A percentile compares a stretch with the other conserved stretches of the same genome.
Evolutionary conservation across 1,139 yeast genomes (phyloP).

Genomic region (Hanseniaspora uvarum): DNA sequence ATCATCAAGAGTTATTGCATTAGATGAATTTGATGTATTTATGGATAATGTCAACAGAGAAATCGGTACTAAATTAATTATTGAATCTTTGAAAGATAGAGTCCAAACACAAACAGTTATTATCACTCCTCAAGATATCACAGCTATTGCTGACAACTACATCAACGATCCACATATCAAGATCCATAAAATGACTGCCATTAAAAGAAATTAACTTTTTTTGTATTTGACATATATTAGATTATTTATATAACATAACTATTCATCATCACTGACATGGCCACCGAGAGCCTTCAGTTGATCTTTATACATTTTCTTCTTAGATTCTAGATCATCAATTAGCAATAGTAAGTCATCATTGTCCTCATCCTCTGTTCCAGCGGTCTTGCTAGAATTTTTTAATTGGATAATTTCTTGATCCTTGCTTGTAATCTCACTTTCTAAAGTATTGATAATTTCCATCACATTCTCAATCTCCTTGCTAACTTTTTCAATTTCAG

Average conservation of each 20-base stretch:
- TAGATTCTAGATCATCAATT: slow-evolving; percentile 65
- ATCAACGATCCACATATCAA: slow-evolving; percentile 40
- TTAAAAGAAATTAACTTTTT: slow-evolving; percentile 26
- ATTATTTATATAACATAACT: slow-evolving; percentile 27
- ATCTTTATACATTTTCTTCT: slow-evolving; percentile 48
- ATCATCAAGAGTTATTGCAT: slow-evolving; percentile 76
- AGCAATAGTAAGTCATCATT: slow-evolving; percentile 67
- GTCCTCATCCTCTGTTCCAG: slow-evolving; percentile 34
- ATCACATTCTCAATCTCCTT: slow-evolving; percentile 13
- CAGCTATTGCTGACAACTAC: slow-evolving; percentile 50
- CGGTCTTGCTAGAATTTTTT: slow-evolving; percentile 20
- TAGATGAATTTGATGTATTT: slow-evolving; percentile 95
- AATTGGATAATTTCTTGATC: slow-evolving; percentile 19
- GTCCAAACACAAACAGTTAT: slow-evolving; percentile 75
- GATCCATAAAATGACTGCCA: slow-evolving; percentile 55
- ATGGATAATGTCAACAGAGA: slow-evolving; percentile 92
- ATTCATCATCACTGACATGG: slow-evolving; percentile 45
- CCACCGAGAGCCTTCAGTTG: slow-evolving; percentile 43
- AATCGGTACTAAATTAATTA: slow-evolving; percentile 64
- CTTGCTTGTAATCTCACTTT: slow-evolving; percentile 14
- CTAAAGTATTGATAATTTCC: slow-evolving; percentile 14
- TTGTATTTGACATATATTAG: not conserved
- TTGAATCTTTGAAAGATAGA: slow-evolving; percentile 51
- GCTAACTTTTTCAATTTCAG: slow-evolving; percentile 17
- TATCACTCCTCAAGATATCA: slow-evolving; percentile 90